Conservation (phyloP, 345 rosid species). For the Acer campestre region DNA sequence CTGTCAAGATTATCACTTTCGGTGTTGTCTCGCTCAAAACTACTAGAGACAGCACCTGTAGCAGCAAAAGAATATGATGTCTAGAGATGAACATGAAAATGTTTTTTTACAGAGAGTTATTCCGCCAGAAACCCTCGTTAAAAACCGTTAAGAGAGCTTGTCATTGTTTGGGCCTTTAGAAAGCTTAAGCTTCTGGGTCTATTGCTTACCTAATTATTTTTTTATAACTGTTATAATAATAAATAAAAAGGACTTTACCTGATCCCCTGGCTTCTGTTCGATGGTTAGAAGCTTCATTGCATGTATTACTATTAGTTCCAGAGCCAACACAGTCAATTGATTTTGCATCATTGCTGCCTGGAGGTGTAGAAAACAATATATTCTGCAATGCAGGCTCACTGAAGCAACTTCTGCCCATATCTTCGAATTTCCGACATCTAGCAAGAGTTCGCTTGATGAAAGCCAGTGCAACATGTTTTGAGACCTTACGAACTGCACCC, state of each 20-base stretch:
- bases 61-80: conserved; percentile 19
- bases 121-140: background rate
- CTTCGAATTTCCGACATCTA: conserved; percentile 77
- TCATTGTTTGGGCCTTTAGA: too few species aligned
- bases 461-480: conserved; percentile 74
- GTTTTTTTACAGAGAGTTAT: background rate
- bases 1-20: conserved; percentile 37
- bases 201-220: background rate
- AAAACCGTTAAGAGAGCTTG: background rate
- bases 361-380: conserved; percentile 61
- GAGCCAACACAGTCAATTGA: conserved; percentile 91
- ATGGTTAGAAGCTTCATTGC: conserved; percentile 68
- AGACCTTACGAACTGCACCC: conserved; percentile 61
- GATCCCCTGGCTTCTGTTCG: conserved; percentile 81
- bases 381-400: conserved; percentile 72
- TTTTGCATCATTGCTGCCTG: conserved; percentile 72
- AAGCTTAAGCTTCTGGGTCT: background rate
- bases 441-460: conserved; percentile 74
- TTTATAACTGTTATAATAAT: background rate
- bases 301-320: conserved; percentile 91
- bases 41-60: conserved; percentile 75
- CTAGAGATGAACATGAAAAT: background rate
- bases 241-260: conserved; percentile 47
- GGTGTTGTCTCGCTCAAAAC: conserved; percentile 38
- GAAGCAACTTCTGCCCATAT: conserved; percentile 79